These are phyloP conservation scores for Macaranga tanarius DNA, from an alignment of 441 rosid genomes.

Conservation along the genomic window DNA sequence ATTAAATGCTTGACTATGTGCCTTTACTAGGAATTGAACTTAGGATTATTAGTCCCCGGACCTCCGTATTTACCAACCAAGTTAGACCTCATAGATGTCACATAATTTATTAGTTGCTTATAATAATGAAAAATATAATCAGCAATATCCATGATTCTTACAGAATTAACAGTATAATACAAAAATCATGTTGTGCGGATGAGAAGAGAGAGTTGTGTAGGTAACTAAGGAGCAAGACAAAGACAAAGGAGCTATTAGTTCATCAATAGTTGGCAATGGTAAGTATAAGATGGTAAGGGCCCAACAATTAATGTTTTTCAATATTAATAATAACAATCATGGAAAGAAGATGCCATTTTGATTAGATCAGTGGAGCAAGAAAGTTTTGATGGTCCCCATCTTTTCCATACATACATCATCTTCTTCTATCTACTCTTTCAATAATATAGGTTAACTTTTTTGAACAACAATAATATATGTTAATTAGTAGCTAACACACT, in stretches of 20 bases:
- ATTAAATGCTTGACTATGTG: too few species aligned
- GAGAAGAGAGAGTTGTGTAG: background rate
- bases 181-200: background rate
- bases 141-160: background rate
- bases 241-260: slow-evolving; percentile 23
- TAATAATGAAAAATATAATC: slow-evolving; percentile 5
- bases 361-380: background rate
- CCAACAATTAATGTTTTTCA: background rate
- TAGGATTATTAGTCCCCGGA: too few species aligned
- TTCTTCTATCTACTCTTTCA: background rate
- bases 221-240: slow-evolving; percentile 7
- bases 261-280: background rate
- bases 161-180: background rate
- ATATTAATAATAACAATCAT: slow-evolving; percentile 8
- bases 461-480: background rate
- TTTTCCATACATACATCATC: background rate
- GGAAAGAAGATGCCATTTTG: slow-evolving; percentile 1
- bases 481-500: background rate
- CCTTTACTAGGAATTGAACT: too few species aligned
- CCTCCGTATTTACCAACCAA: too few species aligned
- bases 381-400: background rate
- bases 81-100: too few species aligned
- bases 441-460: background rate
- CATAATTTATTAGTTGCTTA: background rate
- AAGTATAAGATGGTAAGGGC: background rate